Base-by-base conservation (phyloP, 805 yeast genomes). In the Lipomyces kockii region DNA sequence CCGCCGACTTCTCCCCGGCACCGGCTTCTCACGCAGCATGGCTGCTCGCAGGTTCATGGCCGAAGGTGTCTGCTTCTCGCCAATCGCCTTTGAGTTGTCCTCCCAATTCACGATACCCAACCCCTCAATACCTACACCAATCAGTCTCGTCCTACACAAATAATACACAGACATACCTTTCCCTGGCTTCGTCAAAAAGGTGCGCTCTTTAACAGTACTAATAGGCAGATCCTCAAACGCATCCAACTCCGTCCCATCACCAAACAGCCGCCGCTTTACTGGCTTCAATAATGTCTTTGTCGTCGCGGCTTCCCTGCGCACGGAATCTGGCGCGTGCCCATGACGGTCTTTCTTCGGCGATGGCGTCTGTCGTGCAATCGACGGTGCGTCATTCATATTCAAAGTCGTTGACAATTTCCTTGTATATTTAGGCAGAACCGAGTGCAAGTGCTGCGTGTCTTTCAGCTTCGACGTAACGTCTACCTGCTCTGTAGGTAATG, bases 161-260 rank as follows among this genome's bases (percentile, higher is more conserved):
- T 5, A 7, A 17, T 17, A 17, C 49, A 6, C 3, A 3, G 9
- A 8, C 49, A 43, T 17, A 20, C 54, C 61, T 14, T 58, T 35
- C 25, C 17, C 52, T 14, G 60, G 62, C 12, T 51, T 32, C 56
- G 43, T 62, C 52, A 61, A 27, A 35, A 58, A 52, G 12, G 39
- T 60, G 8, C 62, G 63, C 54, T 70, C 73, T 25, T 43, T 64
- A 2, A 64, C 64, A 25, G 63, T 20, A 57, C 58, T 66, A 32
- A 67, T 63, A 22, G 69, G 69, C 54, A 70, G 22, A 61, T 77
- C 80, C 6, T 77, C 74, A 17, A 78, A 76, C 20, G 74, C 76
- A 7, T 75, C 78, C 22, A 80, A 70, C 52, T 77, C 79, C 58
- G 78, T 71, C 0, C 80, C 81, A 60, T 79, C 71, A 6, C 73